Conservation (phyloP, 2,329 filamentous ascomycete species). For the Diplodia seriata region DNA sequence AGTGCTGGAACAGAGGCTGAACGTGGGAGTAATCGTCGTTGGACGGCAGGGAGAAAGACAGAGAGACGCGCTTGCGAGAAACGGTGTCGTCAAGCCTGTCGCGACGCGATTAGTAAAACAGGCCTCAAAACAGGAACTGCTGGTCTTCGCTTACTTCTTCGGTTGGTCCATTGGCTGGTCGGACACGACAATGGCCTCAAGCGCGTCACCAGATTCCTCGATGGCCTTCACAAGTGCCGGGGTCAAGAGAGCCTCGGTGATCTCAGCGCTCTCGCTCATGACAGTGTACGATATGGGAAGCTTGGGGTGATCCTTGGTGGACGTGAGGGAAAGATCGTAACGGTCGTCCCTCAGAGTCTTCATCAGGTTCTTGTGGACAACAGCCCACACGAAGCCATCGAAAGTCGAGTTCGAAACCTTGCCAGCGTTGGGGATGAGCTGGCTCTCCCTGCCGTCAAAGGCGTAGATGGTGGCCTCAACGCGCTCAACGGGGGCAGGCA, state of each 20-base stretch:
- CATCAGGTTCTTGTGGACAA: conserved; percentile 96
- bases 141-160: conserved; percentile 68
- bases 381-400: conserved; percentile 91
- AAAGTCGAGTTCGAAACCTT: conserved; percentile 67
- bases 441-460: conserved; percentile 89
- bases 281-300: conserved; percentile 88
- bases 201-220: conserved; percentile 74
- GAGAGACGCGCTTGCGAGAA: conserved; percentile 84
- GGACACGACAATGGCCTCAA: conserved; percentile 83
- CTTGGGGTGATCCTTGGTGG: conserved; percentile 90
- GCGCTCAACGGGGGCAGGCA: conserved; percentile 72
- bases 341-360: conserved; percentile 86
- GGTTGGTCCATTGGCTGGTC: conserved; percentile 92
- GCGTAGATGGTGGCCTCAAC: conserved; percentile 81
- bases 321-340: conserved; percentile 91
- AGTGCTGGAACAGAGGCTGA: conserved; percentile 79
- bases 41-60: conserved; percentile 73
- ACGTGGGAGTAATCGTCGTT: conserved; percentile 58
- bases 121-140: conserved; percentile 28
- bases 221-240: conserved; percentile 85
- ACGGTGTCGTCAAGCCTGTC: conserved; percentile 79
- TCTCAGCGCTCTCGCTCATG: conserved; percentile 96
- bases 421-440: conserved; percentile 72
- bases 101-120: background rate
- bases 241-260: conserved; percentile 86